Evolutionary conservation across 371 early-diverging fungal genomes (phyloP).

Genomic region (Apophysomyces trapeziformis): DNA sequence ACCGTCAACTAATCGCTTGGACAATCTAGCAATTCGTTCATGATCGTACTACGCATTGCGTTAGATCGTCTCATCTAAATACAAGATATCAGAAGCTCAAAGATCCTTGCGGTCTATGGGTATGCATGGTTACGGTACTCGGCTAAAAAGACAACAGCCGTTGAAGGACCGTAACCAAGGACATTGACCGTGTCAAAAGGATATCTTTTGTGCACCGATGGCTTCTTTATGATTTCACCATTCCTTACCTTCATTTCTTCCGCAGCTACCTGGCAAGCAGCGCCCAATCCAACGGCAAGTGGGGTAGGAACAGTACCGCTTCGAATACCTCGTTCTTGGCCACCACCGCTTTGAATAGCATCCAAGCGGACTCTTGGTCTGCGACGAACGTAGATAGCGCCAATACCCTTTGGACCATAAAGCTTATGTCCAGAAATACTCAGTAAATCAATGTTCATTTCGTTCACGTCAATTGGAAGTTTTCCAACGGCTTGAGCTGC

Average conservation of each 20-base stretch:
- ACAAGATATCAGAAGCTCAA: too few relatives aligned
- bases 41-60: slow-evolving; percentile 73
- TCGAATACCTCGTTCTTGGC: slow-evolving; percentile 98
- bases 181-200: slow-evolving; percentile 21
- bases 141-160: too few relatives aligned
- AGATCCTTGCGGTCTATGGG: too few relatives aligned
- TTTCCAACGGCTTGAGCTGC: slow-evolving; percentile 99
- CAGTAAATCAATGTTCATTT: slow-evolving; percentile 96
- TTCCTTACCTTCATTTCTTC: slow-evolving; percentile 87
- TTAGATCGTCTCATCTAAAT: not conserved
- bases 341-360: slow-evolving; percentile 96
- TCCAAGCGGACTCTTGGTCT: slow-evolving; percentile 96
- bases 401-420: slow-evolving; percentile 99
- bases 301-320: slow-evolving; percentile 98
- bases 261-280: slow-evolving; percentile 88
- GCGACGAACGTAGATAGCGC: slow-evolving; percentile 97
- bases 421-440: slow-evolving; percentile 99
- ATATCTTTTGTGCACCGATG: slow-evolving; percentile 25
- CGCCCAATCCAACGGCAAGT: slow-evolving; percentile 96
- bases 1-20: slow-evolving; percentile 81
- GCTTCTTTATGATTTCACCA: slow-evolving; percentile 14
- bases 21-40: slow-evolving; percentile 71
- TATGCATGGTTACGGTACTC: too few relatives aligned
- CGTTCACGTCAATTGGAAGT: slow-evolving; percentile 95
- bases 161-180: too few relatives aligned